Conservation (phyloP, 2,329 filamentous ascomycete species). For the Escovopsis weberi region DNA sequence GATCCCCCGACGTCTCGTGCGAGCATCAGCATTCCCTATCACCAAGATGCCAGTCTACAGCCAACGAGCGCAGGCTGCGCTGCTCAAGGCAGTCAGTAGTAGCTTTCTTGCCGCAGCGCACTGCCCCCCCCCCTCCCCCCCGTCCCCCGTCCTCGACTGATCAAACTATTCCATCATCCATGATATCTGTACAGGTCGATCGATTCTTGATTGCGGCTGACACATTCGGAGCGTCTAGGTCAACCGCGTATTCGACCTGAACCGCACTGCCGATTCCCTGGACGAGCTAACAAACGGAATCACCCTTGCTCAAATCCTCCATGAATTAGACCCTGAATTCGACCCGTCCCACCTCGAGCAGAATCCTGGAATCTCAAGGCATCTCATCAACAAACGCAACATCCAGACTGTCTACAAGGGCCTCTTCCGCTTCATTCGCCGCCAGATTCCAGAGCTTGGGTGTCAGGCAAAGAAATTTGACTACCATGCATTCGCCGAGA, state of each 20-base stretch:
- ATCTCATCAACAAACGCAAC: slow-evolving; percentile 35
- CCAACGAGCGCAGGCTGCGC: slow-evolving; percentile 34
- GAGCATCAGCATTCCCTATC: neutral
- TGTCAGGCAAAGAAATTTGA: slow-evolving; percentile 38
- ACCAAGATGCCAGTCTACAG: slow-evolving; percentile 23
- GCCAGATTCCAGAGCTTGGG: slow-evolving; percentile 35
- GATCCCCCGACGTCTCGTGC: neutral
- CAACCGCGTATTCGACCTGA: slow-evolving; percentile 28
- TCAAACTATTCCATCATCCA: slow-evolving; percentile 1
- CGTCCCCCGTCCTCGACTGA: too few relatives aligned
- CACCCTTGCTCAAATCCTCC: slow-evolving; percentile 39
- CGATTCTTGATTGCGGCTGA: neutral
- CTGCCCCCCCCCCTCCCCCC: too few relatives aligned
- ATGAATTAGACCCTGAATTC: slow-evolving; percentile 43
- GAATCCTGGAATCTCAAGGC: slow-evolving; percentile 26
- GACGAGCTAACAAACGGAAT: slow-evolving; percentile 39
- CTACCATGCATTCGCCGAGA: slow-evolving; percentile 43
- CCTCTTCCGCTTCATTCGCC: slow-evolving; percentile 39
- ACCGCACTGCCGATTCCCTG: slow-evolving; percentile 32
- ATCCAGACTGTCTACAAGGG: slow-evolving; percentile 40
- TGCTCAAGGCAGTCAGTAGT: slow-evolving; percentile 38
- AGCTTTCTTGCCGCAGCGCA: slow-evolving; percentile 2
- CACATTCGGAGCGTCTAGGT: slow-evolving; percentile 10
- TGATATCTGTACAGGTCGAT: neutral
- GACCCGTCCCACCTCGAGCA: slow-evolving; percentile 38